Conservation (phyloP, 331 rosid genomes). For the Rosa hybrid region DNA sequence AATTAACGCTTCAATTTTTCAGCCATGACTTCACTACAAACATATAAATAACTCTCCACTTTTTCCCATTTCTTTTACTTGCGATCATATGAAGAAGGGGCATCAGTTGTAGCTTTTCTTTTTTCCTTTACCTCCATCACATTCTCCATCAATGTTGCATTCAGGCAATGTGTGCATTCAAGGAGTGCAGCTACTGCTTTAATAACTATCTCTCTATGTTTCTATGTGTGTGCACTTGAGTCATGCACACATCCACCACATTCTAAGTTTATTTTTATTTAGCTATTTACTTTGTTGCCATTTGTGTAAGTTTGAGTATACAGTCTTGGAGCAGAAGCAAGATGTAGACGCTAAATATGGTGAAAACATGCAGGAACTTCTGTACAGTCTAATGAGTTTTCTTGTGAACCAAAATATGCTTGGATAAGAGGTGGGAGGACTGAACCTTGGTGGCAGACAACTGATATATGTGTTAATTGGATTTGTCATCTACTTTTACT, state of each 20-base stretch:
- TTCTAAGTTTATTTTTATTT: constrained; percentile 20
- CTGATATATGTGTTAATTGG: constrained; percentile 29
- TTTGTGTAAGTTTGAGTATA: constrained; percentile 51
- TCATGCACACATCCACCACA: not conserved
- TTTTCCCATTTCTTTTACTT: too few relatives aligned
- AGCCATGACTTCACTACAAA: too few relatives aligned
- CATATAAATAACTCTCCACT: too few relatives aligned
- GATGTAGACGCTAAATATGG: constrained; percentile 23
- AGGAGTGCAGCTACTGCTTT: not conserved
- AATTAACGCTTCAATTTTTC: too few relatives aligned
- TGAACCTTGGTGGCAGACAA: constrained; percentile 82
- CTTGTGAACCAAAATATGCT: constrained; percentile 53
- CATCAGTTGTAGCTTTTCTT: too few relatives aligned
- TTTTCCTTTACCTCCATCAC: too few relatives aligned
- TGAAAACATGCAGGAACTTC: constrained; percentile 30
- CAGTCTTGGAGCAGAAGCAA: constrained; percentile 80
- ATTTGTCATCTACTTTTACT: too few relatives aligned
- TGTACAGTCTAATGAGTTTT: constrained; percentile 42
- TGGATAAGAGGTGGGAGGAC: constrained; percentile 57
- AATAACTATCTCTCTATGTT: not conserved
- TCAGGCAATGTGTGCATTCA: not conserved
- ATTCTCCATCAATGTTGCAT: not conserved
- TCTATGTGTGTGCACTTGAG: not conserved
- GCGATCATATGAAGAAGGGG: too few relatives aligned
- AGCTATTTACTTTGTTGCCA: constrained; percentile 32